phyloP scores from a whole-genome alignment of 1,139 yeast species.

The Kodamaea sp. region DNA sequence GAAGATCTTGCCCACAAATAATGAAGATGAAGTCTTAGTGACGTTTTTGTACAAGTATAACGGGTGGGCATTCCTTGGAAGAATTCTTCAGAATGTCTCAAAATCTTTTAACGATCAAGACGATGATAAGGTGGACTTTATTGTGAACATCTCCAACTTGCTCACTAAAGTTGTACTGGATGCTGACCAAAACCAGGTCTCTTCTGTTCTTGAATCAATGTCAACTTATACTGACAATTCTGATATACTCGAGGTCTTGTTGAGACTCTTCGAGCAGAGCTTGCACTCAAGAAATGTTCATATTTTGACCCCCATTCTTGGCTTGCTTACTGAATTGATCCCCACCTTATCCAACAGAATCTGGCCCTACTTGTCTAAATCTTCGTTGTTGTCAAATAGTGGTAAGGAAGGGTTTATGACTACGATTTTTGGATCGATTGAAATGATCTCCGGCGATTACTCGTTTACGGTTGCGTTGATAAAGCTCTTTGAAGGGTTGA shows the following conservation, averaged over 20 bases:
- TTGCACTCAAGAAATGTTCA: slow-evolving; percentile 54
- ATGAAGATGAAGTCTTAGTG: slow-evolving; percentile 51
- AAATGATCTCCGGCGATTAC: slow-evolving; percentile 68
- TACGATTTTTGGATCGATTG: slow-evolving; percentile 69
- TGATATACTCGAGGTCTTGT: slow-evolving; percentile 69
- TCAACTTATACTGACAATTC: slow-evolving; percentile 62
- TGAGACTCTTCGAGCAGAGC: slow-evolving; percentile 68
- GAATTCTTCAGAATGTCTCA: slow-evolving; percentile 67
- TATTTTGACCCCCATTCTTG: slow-evolving; percentile 49
- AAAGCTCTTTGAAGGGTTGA: slow-evolving; percentile 54
- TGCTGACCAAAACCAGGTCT: slow-evolving; percentile 42
- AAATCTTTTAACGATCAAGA: slow-evolving; percentile 37
- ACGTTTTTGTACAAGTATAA: slow-evolving; percentile 73
- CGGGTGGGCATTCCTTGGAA: slow-evolving; percentile 87
- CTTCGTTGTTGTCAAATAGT: slow-evolving; percentile 62
- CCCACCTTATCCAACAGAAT: slow-evolving; percentile 62
- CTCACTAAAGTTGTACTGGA: slow-evolving; percentile 50
- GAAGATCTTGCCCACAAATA: slow-evolving; percentile 55
- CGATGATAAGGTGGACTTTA: slow-evolving; percentile 35
- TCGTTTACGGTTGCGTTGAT: slow-evolving; percentile 62
- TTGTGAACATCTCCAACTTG: slow-evolving; percentile 53
- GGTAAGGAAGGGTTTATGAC: slow-evolving; percentile 72
- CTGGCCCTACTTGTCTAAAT: slow-evolving; percentile 75
- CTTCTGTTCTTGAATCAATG: slow-evolving; percentile 53
- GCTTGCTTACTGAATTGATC: slow-evolving; percentile 52